Percentiles rank a stretch among this genome's conserved stretches.
These are phyloP conservation scores for Pyronema omphalodes DNA, from an alignment of 495 filamentous ascomycete species.

Conservation along the genomic window DNA sequence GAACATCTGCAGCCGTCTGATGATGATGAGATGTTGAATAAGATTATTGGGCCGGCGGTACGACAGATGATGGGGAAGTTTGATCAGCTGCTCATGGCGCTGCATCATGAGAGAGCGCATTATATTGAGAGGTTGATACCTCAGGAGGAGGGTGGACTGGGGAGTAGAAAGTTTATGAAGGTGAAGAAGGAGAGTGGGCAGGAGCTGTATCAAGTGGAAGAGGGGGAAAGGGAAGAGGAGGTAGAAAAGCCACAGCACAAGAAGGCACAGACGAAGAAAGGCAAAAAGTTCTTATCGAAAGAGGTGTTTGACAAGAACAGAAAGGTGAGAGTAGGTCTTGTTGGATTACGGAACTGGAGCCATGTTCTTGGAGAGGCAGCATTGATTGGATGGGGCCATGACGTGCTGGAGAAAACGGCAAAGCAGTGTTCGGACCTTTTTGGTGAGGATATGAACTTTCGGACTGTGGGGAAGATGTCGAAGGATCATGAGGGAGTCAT, in stretches of 20 bases:
- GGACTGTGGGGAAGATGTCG: not conserved
- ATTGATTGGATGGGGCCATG: not conserved
- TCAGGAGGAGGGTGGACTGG: not conserved
- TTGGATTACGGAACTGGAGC: slow-evolving; percentile 1
- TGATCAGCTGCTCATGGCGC: not conserved
- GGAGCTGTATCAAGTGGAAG: not conserved
- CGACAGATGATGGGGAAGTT: not conserved
- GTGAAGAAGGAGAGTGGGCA: not conserved
- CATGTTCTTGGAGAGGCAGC: not conserved
- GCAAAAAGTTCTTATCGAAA: too few species aligned
- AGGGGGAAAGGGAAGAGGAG: too few species aligned
- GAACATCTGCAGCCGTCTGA: not conserved
- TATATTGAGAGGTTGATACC: not conserved
- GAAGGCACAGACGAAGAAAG: too few species aligned
- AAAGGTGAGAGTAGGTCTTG: too few species aligned
- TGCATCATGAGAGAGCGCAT: not conserved
- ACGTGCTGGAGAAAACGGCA: not conserved
- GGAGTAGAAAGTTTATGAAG: not conserved
- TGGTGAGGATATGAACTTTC: slow-evolving; percentile 2
- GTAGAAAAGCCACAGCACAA: too few species aligned
- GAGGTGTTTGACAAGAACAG: too few species aligned
- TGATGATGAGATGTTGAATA: not conserved
- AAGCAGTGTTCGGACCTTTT: not conserved
- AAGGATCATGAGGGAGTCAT: not conserved
- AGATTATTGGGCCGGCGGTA: not conserved